phyloP scores from a whole-genome alignment of 148 eudicot genomes.

The Nyssa sinensis region DNA sequence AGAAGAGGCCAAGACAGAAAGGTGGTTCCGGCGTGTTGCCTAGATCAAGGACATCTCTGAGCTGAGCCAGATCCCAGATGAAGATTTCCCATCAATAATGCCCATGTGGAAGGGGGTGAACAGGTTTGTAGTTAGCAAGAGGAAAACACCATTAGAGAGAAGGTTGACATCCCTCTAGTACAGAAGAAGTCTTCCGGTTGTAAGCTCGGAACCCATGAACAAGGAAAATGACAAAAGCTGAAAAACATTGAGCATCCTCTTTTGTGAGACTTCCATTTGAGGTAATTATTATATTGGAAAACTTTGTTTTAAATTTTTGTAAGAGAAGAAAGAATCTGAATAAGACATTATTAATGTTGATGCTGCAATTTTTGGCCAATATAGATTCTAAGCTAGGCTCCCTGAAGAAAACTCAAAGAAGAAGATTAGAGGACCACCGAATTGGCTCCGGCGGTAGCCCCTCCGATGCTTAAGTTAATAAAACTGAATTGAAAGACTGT shows the following conservation, averaged over 20 bases:
- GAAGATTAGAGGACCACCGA: no score
- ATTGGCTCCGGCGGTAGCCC: no score
- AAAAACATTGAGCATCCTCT: background rate
- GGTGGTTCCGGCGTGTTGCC: constrained; percentile 90
- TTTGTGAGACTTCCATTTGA: background rate
- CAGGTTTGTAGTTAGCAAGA: constrained; percentile 94
- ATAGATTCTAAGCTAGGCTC: no score
- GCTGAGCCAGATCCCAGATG: constrained; percentile 91
- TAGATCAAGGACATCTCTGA: constrained; percentile 95
- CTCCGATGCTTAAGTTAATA: no score
- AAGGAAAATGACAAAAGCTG: constrained; percentile 41
- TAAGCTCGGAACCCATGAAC: constrained; percentile 46
- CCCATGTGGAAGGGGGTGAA: constrained; percentile 98
- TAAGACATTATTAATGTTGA: background rate
- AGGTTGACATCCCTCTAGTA: constrained; percentile 79
- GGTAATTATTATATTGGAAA: background rate
- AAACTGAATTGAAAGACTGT: no score
- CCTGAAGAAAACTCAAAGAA: no score
- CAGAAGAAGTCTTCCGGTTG: constrained; percentile 59
- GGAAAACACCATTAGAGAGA: constrained; percentile 92
- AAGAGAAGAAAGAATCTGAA: background rate
- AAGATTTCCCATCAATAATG: constrained; percentile 96
- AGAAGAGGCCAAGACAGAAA: constrained; percentile 92
- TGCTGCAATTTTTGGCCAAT: no score
- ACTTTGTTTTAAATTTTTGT: background rate